Evolutionary conservation across 2,329 filamentous ascomycete species (phyloP).

Genomic region (Pseudocercospora pini-densiflorae): DNA sequence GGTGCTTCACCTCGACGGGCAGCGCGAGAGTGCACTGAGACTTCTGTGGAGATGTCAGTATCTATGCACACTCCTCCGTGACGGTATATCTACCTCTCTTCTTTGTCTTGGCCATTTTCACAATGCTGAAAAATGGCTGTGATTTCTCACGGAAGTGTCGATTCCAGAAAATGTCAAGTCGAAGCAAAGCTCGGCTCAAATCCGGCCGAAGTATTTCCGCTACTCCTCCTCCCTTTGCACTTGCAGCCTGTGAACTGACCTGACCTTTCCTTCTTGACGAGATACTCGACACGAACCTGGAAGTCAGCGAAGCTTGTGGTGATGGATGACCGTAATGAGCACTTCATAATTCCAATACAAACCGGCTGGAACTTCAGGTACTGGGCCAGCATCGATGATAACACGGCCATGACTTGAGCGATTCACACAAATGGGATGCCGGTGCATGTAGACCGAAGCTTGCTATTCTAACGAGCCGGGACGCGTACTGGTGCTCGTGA

Average conservation of each 20-base stretch:
- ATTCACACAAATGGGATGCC: not conserved
- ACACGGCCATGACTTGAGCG: not conserved
- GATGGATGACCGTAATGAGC: not conserved
- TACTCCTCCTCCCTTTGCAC: not conserved
- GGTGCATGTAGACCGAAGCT: not conserved
- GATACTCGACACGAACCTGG: not conserved
- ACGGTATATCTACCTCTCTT: conserved; percentile 43
- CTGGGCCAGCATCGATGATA: not conserved
- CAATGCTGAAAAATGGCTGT: conserved; percentile 38
- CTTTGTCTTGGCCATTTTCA: conserved; percentile 53
- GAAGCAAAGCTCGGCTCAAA: not conserved
- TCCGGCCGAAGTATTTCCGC: not conserved
- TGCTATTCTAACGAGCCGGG: not conserved
- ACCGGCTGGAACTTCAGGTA: not conserved
- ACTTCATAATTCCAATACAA: not conserved
- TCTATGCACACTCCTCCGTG: not conserved
- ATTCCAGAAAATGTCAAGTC: not conserved
- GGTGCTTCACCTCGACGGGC: conserved; percentile 74
- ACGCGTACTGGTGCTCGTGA: not conserved
- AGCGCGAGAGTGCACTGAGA: conserved; percentile 73
- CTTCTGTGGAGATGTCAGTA: conserved; percentile 48
- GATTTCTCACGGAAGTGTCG: not conserved
- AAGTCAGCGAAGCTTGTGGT: not conserved
- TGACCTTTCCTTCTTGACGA: not conserved
- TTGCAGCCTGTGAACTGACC: not conserved